Evolutionary conservation across 164 flowering plant species (phyloP), one percentile per base, ranked within the genome.

Genomic region (Berberis thunbergii): DNA sequence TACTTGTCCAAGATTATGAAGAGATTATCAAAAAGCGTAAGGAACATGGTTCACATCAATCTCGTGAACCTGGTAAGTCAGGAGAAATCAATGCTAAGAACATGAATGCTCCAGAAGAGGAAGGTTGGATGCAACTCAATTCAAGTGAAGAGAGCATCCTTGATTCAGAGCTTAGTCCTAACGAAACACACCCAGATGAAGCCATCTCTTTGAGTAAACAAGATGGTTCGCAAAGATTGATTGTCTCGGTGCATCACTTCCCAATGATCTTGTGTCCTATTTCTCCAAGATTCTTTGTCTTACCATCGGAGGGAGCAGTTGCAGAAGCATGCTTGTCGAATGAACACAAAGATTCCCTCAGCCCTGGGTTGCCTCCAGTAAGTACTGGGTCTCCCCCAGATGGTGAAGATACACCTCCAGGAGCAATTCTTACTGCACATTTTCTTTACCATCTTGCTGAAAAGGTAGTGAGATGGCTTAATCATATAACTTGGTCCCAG

Each of bases 1-100:
- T 94, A 76, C 95, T 94, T 53, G 73, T 85, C 57, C 99, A 87
- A 84, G 99, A 94, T 77, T 94, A 81, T 76, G 89, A 89, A 54
- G 99, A 94, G 76, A 81, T 82, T 66, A 62, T 74, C 12, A 89
- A 78, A 76, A 91, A 79, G 73, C 6, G 53, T 26, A 26, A 26
- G 59, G 67, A 69, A 13, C 61, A 64, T 55, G 54, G 41, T 67
- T 59, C 63, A 57, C 46, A 58, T 49, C 56, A 39, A 10, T 42
- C 45, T 49, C n/a, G 60, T 61, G 62, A 62, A 56, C 61, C 72
- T 55, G 59, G 64, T 26, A 56, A 46, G 65, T 60, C 74, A 49
- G 67, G 53, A 58, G 72, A 65, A 64, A 66, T 58, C 60, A 67
- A 49, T 45, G 43, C 66, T 26, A 67, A 46, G 60, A 81, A 77